Conservation (phyloP, 2,329 filamentous ascomycete species). For the Botryosphaeria dothidea region DNA sequence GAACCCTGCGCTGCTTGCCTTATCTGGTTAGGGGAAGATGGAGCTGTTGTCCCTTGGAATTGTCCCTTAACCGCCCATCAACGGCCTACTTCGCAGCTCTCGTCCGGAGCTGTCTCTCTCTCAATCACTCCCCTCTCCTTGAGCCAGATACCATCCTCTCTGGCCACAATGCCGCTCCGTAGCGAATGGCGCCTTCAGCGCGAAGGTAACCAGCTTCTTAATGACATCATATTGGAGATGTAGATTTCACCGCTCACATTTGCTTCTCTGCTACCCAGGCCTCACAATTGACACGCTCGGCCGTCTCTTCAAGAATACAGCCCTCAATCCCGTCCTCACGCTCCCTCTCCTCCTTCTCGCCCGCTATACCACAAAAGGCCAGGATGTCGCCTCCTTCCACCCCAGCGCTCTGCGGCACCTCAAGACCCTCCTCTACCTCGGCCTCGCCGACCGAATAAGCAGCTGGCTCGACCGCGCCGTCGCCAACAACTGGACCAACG, state of each 20-base stretch:
- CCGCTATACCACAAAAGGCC: slow-evolving; percentile 64
- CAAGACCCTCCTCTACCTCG: slow-evolving; percentile 55
- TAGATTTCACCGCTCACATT: not conserved
- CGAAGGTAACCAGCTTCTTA: slow-evolving; percentile 31
- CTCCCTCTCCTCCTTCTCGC: slow-evolving; percentile 65
- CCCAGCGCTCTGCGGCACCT: slow-evolving; percentile 55
- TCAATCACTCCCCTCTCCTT: too few species aligned
- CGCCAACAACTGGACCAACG: slow-evolving; percentile 53
- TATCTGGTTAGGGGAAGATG: not conserved
- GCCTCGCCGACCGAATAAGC: slow-evolving; percentile 52
- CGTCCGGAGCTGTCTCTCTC: not conserved
- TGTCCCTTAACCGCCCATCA: not conserved
- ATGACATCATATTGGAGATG: not conserved
- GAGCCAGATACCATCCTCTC: not conserved
- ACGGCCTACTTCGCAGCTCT: not conserved
- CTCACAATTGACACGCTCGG: slow-evolving; percentile 58
- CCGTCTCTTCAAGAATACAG: slow-evolving; percentile 59
- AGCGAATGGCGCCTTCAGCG: slow-evolving; percentile 40
- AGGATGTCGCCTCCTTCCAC: slow-evolving; percentile 56
- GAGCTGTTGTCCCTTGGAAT: not conserved
- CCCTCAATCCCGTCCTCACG: slow-evolving; percentile 65
- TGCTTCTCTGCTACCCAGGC: slow-evolving; percentile 24
- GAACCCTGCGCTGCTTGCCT: not conserved
- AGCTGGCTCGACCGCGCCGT: slow-evolving; percentile 53
- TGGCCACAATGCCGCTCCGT: slow-evolving; percentile 18